Evolutionary conservation across 768 basidiomycete species (phyloP), one percentile per base, ranked within the genome.

Genomic region (Russula sp.): DNA sequence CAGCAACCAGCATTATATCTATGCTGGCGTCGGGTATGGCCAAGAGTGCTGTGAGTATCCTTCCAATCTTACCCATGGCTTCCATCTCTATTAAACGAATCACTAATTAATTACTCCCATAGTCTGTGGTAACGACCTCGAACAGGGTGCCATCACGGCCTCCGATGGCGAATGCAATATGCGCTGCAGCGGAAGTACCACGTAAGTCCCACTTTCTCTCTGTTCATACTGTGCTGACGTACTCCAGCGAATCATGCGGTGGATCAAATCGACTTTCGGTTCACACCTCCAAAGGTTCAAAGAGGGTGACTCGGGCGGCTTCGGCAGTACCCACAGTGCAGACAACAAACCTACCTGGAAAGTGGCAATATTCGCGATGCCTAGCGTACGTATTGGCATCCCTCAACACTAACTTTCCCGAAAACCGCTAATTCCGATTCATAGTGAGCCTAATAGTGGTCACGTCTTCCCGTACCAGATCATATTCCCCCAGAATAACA

Each of bases 101-200:
- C 43, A 6, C 43, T 48, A 45, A 18, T 46, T 56, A 25, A 50
- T 49, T 43, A 1, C 55, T 69, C 36, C 57, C 56, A 11, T 61
- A 88, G 86, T 84, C 73, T 93, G 92, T 66, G 89, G 87, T 3
- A 78, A 90, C 68, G 72, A 76, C 9, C 74, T 91, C 50, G 75
- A 83, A 16, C 77, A 81, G 39, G 86, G 85, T 9, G 88, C 87
- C 1, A 80, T 78, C 1, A 52, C 68, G 18, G 80, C 79, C 0
- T 63, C 75, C 0, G 79, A 80, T 1, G 71, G 75, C 4, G 78
- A 78, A 38, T 95, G 92, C 69, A 83, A 79, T 70, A 89, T 87
- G 86, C 78, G 77, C 0, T 95, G 93, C 64, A 79, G 79, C 18
- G 92, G 90, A 22, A 85, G 83, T 61, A 46, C 82, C 14, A 77